Evolutionary conservation across 306 rosid species (phyloP), one percentile per base, ranked within the genome.

Genomic region (Prunus campanulata): DNA sequence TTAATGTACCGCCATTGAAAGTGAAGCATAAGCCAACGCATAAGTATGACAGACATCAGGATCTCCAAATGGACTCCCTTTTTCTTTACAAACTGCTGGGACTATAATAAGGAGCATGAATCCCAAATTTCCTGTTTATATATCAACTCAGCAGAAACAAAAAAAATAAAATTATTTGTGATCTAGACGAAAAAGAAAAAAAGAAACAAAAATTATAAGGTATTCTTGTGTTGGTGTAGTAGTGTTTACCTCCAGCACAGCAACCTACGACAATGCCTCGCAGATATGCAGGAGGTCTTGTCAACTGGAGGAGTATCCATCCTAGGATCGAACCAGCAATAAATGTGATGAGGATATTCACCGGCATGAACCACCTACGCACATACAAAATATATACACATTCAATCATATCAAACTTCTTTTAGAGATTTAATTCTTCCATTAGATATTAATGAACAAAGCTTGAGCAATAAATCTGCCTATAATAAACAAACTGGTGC

Each of bases 21-120:
- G 93, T 11, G 90, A 85, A 83, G 76, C 86, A 74, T 89, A 89
- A 64, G 87, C 89, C 85, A 89, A 30, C 35, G 90, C 90, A 42
- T 71, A 71, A 13, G 85, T 79, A 50, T 79, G 51, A 77, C 90
- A 89, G 8, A 62, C 75, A 52, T 76, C 83, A 19, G 93, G 62
- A 64, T 8, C 87, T 52, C 89, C 93, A 81, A 89, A 89, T 0
- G 90, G 93, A 55, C 86, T 85, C 75, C 89, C 90, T 76, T 77
- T 83, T 61, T 89, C 93, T 83, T 79, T 81, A 66, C 93, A 89
- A 7, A 89, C 75, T 2, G 90, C 86, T 39, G 90, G 93, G 61
- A 89, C 42, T 56, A 86, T 83, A 71, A 89, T 72, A 22, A 89
- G 83, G 1, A 44, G 87, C 79, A 89, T 8, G 75, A 71, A 85